Evolutionary conservation across 768 basidiomycete species (phyloP).

Genomic region (Lentinula aciculospora): DNA sequence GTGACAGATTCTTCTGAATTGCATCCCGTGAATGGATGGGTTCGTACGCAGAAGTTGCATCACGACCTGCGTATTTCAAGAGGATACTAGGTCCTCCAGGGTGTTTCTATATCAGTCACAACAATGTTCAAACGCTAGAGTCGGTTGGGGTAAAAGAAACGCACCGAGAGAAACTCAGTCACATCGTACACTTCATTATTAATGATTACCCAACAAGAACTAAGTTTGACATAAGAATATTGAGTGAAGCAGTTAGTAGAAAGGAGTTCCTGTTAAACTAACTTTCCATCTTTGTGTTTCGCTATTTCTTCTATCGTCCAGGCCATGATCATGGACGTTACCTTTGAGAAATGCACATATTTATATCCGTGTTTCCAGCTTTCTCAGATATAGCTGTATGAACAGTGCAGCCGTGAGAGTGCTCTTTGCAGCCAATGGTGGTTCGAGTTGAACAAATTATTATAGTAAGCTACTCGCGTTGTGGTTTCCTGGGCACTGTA

Average conservation of each 20-base stretch:
- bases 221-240: conserved; percentile 17
- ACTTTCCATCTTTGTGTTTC: conserved; percentile 51
- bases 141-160: not conserved
- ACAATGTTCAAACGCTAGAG: not conserved
- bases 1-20: conserved; percentile 66
- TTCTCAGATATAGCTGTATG: not conserved
- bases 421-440: too few relatives aligned
- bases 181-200: conserved; percentile 78
- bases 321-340: not conserved
- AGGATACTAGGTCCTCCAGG: conserved; percentile 83
- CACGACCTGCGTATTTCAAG: conserved; percentile 77
- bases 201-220: conserved; percentile 84
- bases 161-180: conserved; percentile 63
- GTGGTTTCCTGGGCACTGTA: too few relatives aligned
- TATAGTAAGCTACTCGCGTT: too few relatives aligned
- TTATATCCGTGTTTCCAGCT: not conserved
- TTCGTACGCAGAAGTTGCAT: conserved; percentile 70
- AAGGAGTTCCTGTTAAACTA: conserved; percentile 13
- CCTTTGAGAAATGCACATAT: not conserved
- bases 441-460: too few relatives aligned
- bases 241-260: not conserved
- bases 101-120: conserved; percentile 44
- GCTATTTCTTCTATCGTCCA: conserved; percentile 48
- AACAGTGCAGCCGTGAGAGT: too few relatives aligned
- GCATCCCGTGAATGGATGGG: conserved; percentile 86